These are phyloP conservation scores for Jasminum sambac DNA, from an alignment of 257 asterid species.

Conservation along the genomic window DNA sequence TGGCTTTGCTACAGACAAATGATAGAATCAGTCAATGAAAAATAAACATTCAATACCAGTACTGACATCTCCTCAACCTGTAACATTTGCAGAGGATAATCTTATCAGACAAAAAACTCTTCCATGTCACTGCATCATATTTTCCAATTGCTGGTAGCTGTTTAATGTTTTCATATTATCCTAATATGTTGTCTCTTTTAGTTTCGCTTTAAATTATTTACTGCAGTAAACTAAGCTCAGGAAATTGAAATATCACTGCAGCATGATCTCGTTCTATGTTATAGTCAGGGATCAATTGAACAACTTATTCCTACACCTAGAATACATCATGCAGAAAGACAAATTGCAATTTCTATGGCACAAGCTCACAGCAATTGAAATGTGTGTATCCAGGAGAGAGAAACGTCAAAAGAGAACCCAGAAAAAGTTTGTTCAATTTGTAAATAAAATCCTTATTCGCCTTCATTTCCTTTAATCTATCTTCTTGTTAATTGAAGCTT, in stretches of 20 bases:
- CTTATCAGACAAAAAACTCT: not conserved
- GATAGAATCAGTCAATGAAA: conserved; percentile 21
- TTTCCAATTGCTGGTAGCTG: not conserved
- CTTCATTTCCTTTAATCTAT: not conserved
- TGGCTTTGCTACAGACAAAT: conserved; percentile 67
- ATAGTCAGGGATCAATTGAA: not conserved
- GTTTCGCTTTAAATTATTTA: not conserved
- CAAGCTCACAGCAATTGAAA: conserved; percentile 5
- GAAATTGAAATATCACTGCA: not conserved
- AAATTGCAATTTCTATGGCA: conserved; percentile 7
- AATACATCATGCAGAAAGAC: conserved; percentile 1
- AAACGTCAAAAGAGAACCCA: too few species aligned
- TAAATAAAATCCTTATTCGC: conserved; percentile 2
- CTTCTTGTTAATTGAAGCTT: not conserved
- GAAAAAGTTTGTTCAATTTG: conserved; percentile 13
- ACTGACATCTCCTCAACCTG: not conserved
- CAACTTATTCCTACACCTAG: not conserved
- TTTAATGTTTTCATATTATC: not conserved
- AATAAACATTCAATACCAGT: not conserved
- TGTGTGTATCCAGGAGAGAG: not conserved
- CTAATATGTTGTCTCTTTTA: conserved; percentile 8
- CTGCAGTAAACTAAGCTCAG: not conserved
- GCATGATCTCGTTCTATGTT: conserved; percentile 12
- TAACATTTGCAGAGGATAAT: not conserved
- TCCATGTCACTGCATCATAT: not conserved